Evolutionary conservation across 441 rosid species (phyloP), one percentile per base, ranked within the genome.

Genomic region (Aquilaria agallochum): DNA sequence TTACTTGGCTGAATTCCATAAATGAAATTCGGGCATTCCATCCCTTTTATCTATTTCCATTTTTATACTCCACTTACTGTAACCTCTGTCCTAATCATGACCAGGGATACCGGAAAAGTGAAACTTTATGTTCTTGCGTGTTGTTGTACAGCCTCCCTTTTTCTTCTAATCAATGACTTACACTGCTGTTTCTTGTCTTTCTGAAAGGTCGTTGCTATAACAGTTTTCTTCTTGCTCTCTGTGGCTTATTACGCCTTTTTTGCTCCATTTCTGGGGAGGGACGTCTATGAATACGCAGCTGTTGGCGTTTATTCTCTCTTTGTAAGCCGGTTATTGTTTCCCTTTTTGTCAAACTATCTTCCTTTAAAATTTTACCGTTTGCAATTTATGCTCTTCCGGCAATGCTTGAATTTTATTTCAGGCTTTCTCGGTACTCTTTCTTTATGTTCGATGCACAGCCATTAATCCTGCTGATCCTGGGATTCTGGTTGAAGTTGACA

Each of bases 381-480:
- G 2, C 42, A 36, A 36, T 1, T 36, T 36, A 49, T 32, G 31
- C 40, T 47, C 66, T 52, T 50, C 7, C 7, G 42, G 7, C 7
- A 13, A 33, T 59, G 13, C 58, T 58, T 63, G 44, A 57, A 56
- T 50, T 72, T 47, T 27, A 9, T 64, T 73, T 49, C 75, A 91
- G 99, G 99, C 90, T 3, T 76, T 91, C 68, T 69, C 78, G 46
- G 96, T 91, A 31, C 84, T 91, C 66, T 73, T 84, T 72, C 87
- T 94, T 15, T 94, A 94, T 60, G 83, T 83, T 20, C 83, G 97
- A 31, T 85, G 94, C 82, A 84, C 97, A 59, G 96, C 90, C 58
- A 94, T 94, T 62, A 88, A 94, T 74, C 99, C 99, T 62, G 92
- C 97, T 45, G 99, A 94, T 83, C 92, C 95, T 67, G 97, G 96